Conservation (phyloP, 148 eudicot species). For the Polygonum aviculare region DNA sequence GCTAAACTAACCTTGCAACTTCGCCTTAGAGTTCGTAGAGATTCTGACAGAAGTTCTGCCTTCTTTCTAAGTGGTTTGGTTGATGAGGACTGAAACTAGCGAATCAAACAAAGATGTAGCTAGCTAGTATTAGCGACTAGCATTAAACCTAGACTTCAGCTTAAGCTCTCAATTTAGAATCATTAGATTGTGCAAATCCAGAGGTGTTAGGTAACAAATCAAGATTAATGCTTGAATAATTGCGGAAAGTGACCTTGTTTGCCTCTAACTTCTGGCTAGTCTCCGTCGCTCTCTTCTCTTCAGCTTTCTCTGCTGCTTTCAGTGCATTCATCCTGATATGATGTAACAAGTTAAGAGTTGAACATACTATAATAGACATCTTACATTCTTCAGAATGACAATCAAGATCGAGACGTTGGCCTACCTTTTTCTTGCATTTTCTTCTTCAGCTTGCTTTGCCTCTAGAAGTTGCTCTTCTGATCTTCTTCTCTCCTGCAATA, state of each 20-base stretch:
- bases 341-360: neutral
- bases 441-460: conserved; percentile 52
- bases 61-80: conserved; percentile 19
- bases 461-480: conserved; percentile 52
- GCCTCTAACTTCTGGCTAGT: conserved; percentile 63
- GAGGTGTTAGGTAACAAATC: conserved; percentile 14
- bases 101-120: neutral
- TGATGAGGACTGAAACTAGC: conserved; percentile 14
- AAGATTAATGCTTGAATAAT: too few relatives aligned
- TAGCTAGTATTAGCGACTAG: neutral
- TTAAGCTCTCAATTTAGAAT: conserved; percentile 1
- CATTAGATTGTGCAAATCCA: conserved; percentile 14
- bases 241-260: conserved; percentile 47
- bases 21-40: conserved; percentile 62
- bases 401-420: neutral
- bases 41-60: conserved; percentile 49
- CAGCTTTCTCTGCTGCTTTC: conserved; percentile 55
- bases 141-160: neutral
- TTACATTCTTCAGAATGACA: neutral
- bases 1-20: conserved; percentile 43
- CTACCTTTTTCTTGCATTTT: conserved; percentile 70
- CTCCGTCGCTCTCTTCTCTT: conserved; percentile 54
- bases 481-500: conserved; percentile 55
- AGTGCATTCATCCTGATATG: conserved; percentile 36
- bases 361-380: neutral